Percentiles rank a stretch among this genome's conserved stretches.
These are phyloP conservation scores for Jackrogersella minutella DNA, from an alignment of 495 filamentous ascomycete genomes.

Conservation along the genomic window DNA sequence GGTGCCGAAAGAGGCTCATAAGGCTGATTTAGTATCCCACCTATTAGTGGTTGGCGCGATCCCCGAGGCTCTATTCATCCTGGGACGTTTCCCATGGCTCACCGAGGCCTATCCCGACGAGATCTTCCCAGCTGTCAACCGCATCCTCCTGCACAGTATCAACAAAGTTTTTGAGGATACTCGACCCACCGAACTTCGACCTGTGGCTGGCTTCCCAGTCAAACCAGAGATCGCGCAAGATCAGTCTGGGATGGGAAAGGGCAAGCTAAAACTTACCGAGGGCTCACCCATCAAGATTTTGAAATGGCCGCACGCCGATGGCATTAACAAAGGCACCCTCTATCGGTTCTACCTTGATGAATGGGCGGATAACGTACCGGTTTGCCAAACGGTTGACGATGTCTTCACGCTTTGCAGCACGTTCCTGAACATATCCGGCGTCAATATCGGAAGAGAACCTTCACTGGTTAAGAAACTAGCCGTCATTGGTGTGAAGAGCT, in stretches of 20 bases:
- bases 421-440: slow-evolving; percentile 81
- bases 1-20: slow-evolving; percentile 84
- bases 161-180: slow-evolving; percentile 57
- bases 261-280: slow-evolving; percentile 65
- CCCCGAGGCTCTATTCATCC: slow-evolving; percentile 90
- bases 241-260: slow-evolving; percentile 69
- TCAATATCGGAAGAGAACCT: slow-evolving; percentile 86
- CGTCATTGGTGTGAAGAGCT: slow-evolving; percentile 78
- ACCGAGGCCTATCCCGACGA: slow-evolving; percentile 83
- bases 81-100: slow-evolving; percentile 92
- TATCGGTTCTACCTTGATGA: slow-evolving; percentile 98
- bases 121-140: slow-evolving; percentile 70
- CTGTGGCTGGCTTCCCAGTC: slow-evolving; percentile 16
- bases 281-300: slow-evolving; percentile 67
- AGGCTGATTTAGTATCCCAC: slow-evolving; percentile 81
- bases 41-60: slow-evolving; percentile 91
- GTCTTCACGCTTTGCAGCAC: slow-evolving; percentile 87
- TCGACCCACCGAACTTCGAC: slow-evolving; percentile 35
- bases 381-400: slow-evolving; percentile 90
- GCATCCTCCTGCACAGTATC: slow-evolving; percentile 81
- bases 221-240: slow-evolving; percentile 53
- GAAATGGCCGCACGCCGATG: slow-evolving; percentile 83
- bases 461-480: slow-evolving; percentile 79
- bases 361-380: slow-evolving; percentile 90
- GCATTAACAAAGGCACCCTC: slow-evolving; percentile 72